Percentiles rank a stretch among this genome's conserved stretches.
phyloP scores from a whole-genome alignment of 192 early-diverging fungal genomes.

The Gamsiella multidivaricata region DNA sequence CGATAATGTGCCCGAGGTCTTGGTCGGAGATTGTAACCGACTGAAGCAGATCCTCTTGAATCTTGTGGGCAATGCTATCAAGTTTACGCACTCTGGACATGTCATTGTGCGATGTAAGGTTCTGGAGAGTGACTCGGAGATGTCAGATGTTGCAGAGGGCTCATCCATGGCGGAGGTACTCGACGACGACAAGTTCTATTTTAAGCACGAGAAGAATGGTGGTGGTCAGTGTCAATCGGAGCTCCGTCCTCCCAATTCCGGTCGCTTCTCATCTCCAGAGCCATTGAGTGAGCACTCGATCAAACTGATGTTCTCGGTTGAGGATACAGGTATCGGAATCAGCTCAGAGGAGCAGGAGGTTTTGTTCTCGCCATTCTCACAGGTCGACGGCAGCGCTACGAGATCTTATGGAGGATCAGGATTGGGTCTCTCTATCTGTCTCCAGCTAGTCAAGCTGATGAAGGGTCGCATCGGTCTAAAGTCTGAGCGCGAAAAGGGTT shows the following conservation, averaged over 20 bases:
- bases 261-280: conserved; percentile 47
- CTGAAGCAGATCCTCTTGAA: conserved; percentile 71
- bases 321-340: conserved; percentile 65
- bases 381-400: conserved; percentile 72
- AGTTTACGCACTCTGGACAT: conserved; percentile 72
- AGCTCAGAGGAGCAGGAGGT: conserved; percentile 44
- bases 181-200: conserved; percentile 46
- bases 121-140: conserved; percentile 37
- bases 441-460: conserved; percentile 70
- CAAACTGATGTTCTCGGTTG: conserved; percentile 56
- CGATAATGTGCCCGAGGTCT: conserved; percentile 61
- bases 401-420: conserved; percentile 76
- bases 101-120: conserved; percentile 62
- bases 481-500: conserved; percentile 56
- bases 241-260: conserved; percentile 41
- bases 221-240: conserved; percentile 40
- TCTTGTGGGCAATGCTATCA: conserved; percentile 73
- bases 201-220: conserved; percentile 41
- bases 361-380: conserved; percentile 72
- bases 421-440: conserved; percentile 72
- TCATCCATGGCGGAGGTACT: conserved; percentile 16
- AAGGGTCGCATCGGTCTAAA: conserved; percentile 60
- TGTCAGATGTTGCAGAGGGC: background rate
- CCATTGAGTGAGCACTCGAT: conserved; percentile 49
- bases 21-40: conserved; percentile 66